These are phyloP conservation scores for Tripidium arundinaceum DNA, from an alignment of 202 grass and related monocot genomes.

Conservation along the genomic window DNA sequence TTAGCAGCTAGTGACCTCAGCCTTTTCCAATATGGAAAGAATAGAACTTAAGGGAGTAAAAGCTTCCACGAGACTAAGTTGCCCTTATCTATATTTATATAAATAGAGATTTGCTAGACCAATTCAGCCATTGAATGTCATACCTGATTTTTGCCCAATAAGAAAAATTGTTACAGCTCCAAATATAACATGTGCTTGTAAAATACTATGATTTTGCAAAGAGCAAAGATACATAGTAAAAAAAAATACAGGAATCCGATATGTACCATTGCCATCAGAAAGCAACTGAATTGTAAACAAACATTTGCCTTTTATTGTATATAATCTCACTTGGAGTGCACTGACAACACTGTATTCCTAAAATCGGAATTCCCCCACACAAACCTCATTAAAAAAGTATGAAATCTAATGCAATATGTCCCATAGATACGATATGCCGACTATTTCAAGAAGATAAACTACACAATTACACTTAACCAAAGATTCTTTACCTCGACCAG, in stretches of 20 bases:
- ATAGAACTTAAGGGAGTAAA: neutral
- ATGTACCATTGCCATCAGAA: neutral
- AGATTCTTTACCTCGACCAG: constrained; percentile 15
- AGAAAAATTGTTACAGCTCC: neutral
- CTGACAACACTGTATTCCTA: neutral
- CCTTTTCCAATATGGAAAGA: no score
- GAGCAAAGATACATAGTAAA: neutral
- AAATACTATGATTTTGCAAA: neutral
- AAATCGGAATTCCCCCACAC: neutral
- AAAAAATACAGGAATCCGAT: neutral
- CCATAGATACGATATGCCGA: neutral
- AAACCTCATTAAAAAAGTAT: neutral
- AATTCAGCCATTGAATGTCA: neutral
- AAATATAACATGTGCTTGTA: neutral
- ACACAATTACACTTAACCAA: constrained; percentile 9
- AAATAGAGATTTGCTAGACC: neutral
- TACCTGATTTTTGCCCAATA: neutral
- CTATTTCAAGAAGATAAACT: neutral
- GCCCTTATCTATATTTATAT: neutral
- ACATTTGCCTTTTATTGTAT: neutral
- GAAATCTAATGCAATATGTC: neutral
- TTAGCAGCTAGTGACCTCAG: no score
- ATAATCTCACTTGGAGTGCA: neutral
- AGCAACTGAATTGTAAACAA: neutral
- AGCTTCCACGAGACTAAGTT: neutral